Percentiles rank a stretch among this genome's conserved stretches.
Evolutionary conservation across 768 basidiomycete genomes (phyloP).

Genomic region (Leucocoprinus birnbaumii): DNA sequence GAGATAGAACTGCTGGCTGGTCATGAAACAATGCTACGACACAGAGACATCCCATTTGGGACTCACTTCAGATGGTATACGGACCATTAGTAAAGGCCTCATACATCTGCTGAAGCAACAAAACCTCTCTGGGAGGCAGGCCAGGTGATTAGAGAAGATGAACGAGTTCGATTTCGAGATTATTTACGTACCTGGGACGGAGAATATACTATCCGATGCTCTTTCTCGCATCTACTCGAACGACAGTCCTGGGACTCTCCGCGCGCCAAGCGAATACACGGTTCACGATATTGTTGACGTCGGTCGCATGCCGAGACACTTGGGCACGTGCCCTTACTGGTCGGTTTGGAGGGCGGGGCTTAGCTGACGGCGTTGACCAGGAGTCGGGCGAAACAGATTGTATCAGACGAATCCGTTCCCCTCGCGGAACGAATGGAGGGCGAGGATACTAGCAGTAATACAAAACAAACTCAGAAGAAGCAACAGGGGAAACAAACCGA

Average conservation of each 20-base stretch:
- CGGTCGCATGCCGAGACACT: neutral
- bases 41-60: conserved; percentile 26
- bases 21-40: conserved; percentile 28
- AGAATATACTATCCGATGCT: conserved; percentile 38
- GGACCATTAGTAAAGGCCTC: conserved; percentile 32
- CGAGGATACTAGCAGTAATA: neutral
- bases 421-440: conserved; percentile 14
- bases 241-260: conserved; percentile 19
- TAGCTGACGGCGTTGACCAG: neutral
- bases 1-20: conserved; percentile 35
- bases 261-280: conserved; percentile 18
- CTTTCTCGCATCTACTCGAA: conserved; percentile 30
- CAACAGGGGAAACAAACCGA: neutral
- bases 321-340: neutral
- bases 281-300: conserved; percentile 16
- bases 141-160: conserved; percentile 36
- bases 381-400: no score
- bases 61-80: conserved; percentile 27
- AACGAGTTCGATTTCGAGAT: conserved; percentile 33
- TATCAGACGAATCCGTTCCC: neutral
- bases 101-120: conserved; percentile 28
- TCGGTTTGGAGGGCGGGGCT: conserved; percentile 3
- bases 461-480: neutral
- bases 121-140: conserved; percentile 32
- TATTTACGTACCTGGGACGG: conserved; percentile 28